These are phyloP conservation scores for Moesziomyces sp. DNA, from an alignment of 1,284 basidiomycete species.

Conservation along the genomic window DNA sequence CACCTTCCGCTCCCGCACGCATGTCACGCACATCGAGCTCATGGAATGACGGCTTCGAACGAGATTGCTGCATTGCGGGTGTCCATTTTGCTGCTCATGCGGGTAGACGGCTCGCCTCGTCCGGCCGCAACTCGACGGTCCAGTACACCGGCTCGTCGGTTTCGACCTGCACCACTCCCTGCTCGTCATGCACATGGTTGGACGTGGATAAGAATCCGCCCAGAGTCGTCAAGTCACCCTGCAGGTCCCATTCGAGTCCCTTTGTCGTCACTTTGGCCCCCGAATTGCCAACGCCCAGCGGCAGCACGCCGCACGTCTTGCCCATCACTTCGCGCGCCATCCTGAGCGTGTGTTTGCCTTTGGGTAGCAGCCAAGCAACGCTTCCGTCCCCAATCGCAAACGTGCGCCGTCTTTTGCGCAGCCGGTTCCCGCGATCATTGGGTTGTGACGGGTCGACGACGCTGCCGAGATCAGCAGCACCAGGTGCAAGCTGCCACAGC, in stretches of 20 bases:
- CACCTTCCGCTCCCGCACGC: too few relatives aligned
- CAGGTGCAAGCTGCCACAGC: slow-evolving; percentile 78
- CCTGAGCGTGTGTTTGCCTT: slow-evolving; percentile 79
- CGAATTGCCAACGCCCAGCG: slow-evolving; percentile 75
- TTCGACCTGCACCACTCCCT: slow-evolving; percentile 75
- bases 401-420: slow-evolving; percentile 73
- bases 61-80: too few relatives aligned
- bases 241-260: slow-evolving; percentile 88
- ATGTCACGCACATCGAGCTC: too few relatives aligned
- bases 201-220: slow-evolving; percentile 79
- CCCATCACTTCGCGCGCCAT: slow-evolving; percentile 81
- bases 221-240: slow-evolving; percentile 46
- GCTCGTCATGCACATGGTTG: slow-evolving; percentile 76
- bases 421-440: slow-evolving; percentile 16
- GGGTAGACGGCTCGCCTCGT: slow-evolving; percentile 16
- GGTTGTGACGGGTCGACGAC: slow-evolving; percentile 38
- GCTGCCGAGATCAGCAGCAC: slow-evolving; percentile 62
- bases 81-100: not conserved
- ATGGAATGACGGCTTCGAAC: too few relatives aligned
- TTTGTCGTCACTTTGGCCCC: slow-evolving; percentile 80
- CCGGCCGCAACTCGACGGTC: slow-evolving; percentile 75
- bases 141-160: slow-evolving; percentile 89
- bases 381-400: slow-evolving; percentile 87
- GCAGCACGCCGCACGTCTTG: slow-evolving; percentile 90
- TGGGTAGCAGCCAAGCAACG: slow-evolving; percentile 85